Evolutionary conservation across 2,329 filamentous ascomycete genomes (phyloP).

Genomic region (Ophiosphaerella narmari): DNA sequence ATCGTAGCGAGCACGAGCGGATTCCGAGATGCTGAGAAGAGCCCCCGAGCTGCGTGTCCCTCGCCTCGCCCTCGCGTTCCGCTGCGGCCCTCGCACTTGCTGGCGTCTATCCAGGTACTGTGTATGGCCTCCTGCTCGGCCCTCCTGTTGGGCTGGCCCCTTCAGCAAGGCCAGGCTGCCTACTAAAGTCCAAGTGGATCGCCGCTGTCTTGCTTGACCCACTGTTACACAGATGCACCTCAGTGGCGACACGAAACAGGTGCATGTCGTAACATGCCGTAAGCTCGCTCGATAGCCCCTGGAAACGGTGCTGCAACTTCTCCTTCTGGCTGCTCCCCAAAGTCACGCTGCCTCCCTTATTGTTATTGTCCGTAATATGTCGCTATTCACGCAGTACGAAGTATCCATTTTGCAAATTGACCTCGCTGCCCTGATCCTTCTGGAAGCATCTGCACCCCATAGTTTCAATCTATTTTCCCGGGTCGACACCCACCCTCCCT

Average conservation of each 20-base stretch:
- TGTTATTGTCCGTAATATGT: slow-evolving; percentile 28
- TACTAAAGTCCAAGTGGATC: slow-evolving; percentile 5
- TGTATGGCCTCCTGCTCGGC: slow-evolving; percentile 6
- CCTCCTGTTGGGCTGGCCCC: slow-evolving; percentile 2
- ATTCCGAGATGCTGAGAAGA: not conserved
- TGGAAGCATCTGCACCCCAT: slow-evolving; percentile 41
- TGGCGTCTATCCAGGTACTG: not conserved
- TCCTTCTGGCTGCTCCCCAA: slow-evolving; percentile 13
- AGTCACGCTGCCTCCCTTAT: slow-evolving; percentile 19
- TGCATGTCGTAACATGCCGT: slow-evolving; percentile 36
- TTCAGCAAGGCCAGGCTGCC: slow-evolving; percentile 2
- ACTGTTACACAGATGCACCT: slow-evolving; percentile 29
- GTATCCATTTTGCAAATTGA: slow-evolving; percentile 13
- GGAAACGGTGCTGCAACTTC: slow-evolving; percentile 15
- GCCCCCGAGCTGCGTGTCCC: slow-evolving; percentile 9
- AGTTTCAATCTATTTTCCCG: slow-evolving; percentile 39
- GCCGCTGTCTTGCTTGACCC: slow-evolving; percentile 14
- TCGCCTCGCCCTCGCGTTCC: slow-evolving; percentile 15
- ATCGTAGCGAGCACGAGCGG: not conserved
- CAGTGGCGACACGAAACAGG: slow-evolving; percentile 37
- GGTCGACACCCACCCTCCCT: slow-evolving; percentile 20
- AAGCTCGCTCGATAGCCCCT: slow-evolving; percentile 26
- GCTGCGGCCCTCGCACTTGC: not conserved
- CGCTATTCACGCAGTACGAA: slow-evolving; percentile 7
- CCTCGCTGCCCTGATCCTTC: slow-evolving; percentile 21